Conservation (phyloP, 2,329 filamentous ascomycete genomes). For the Aspergillus sp. region DNA sequence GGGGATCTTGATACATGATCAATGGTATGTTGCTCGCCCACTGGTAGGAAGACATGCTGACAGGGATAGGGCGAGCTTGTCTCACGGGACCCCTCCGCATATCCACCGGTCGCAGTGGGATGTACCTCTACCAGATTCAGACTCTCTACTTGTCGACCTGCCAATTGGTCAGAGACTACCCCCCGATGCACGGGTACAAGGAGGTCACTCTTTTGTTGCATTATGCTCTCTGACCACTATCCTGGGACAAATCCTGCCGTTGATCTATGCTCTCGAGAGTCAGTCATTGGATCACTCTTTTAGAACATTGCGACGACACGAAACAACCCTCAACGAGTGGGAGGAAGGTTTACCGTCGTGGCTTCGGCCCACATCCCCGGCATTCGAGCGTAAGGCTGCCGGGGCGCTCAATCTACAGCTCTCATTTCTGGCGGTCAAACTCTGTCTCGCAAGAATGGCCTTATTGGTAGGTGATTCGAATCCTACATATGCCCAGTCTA, state of each 20-base stretch:
- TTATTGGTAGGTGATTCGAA: background rate
- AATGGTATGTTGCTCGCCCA: background rate
- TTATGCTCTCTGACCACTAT: slow-evolving; percentile 10
- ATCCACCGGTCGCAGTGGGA: slow-evolving; percentile 11
- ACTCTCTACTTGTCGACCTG: slow-evolving; percentile 3
- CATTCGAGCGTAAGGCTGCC: slow-evolving; percentile 6
- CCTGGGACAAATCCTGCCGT: slow-evolving; percentile 9
- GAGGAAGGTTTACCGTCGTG: slow-evolving; percentile 9
- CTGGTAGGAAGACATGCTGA: background rate
- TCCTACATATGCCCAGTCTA: background rate
- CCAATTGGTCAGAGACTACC: background rate
- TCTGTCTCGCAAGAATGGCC: slow-evolving; percentile 14
- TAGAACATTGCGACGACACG: slow-evolving; percentile 9
- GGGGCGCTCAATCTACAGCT: slow-evolving; percentile 12
- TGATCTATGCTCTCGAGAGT: slow-evolving; percentile 8
- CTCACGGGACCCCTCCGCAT: slow-evolving; percentile 12
- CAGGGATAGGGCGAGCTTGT: slow-evolving; percentile 8
- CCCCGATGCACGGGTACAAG: background rate
- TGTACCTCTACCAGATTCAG: slow-evolving; percentile 8
- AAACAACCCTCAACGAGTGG: slow-evolving; percentile 14
- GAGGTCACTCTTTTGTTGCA: slow-evolving; percentile 10
- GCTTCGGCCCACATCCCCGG: slow-evolving; percentile 8
- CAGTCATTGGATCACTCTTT: slow-evolving; percentile 2
- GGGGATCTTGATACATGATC: slow-evolving; percentile 14
- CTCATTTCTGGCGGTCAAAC: slow-evolving; percentile 11